Conservation (phyloP, 768 basidiomycete species). For the Collybiopsis luxurians region DNA sequence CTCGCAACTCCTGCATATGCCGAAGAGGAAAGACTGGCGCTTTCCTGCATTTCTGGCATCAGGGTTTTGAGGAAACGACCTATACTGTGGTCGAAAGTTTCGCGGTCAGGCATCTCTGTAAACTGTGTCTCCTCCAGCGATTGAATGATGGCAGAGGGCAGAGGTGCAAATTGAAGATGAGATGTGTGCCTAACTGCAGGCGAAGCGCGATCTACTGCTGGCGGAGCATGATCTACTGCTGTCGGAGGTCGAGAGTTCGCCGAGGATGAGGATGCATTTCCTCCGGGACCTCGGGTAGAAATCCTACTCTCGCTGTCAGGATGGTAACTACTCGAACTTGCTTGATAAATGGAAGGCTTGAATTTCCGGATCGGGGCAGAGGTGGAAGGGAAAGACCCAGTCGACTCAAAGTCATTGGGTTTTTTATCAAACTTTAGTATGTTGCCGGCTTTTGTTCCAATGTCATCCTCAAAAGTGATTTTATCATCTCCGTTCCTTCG, state of each 20-base stretch:
- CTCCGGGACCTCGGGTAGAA: background rate
- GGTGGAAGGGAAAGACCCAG: background rate
- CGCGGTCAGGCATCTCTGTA: conserved; percentile 1
- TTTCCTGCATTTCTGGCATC: conserved; percentile 9
- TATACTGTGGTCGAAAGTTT: background rate
- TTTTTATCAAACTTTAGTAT: conserved; percentile 3
- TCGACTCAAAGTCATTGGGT: background rate
- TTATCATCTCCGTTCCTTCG: conserved; percentile 4
- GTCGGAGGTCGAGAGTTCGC: background rate
- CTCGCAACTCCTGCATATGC: conserved; percentile 3
- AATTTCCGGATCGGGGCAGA: background rate
- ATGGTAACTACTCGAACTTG: background rate
- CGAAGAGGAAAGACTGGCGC: background rate
- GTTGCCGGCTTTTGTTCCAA: conserved; percentile 4
- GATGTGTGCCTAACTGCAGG: background rate
- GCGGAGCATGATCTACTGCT: no score
- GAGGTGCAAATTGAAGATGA: conserved; percentile 1
- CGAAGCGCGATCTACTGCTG: no score
- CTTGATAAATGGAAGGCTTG: conserved; percentile 1
- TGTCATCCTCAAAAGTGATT: conserved; percentile 5
- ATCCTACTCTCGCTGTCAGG: background rate
- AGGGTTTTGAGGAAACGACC: background rate
- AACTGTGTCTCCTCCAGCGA: background rate
- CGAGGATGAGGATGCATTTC: background rate
- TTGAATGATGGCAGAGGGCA: conserved; percentile 3